Base-by-base conservation (phyloP, 2,329 filamentous ascomycete species). In the Pseudohalonectria lignicola region DNA sequence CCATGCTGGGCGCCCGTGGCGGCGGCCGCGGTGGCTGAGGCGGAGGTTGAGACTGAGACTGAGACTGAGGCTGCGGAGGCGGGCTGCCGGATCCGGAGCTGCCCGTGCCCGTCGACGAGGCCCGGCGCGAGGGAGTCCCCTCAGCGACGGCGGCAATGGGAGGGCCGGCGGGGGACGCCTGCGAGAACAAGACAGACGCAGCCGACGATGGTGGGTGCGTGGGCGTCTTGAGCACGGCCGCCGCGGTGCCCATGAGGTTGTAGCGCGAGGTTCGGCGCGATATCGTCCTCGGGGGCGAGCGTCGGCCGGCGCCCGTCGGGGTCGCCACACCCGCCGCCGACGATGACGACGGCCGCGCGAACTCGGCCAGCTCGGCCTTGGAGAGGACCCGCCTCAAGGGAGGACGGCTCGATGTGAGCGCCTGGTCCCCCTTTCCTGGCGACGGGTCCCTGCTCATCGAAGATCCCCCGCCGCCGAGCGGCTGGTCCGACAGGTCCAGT, bases 311-410 rank as follows among this genome's bases (percentile, higher is more conserved):
- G n/a, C n/a, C n/a, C n/a, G n/a, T n/a, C n/a, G n/a, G n/a, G n/a
- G n/a, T n/a, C n/a, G n/a, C n/a, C n/a, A n/a, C n/a, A 26, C 23
- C 23, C 12, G 23, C 23, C 12, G 8, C 23, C 8, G 23, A 26
- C 8, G 62, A 55, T 8, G 64, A 50, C 1, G 66, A 62, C 4
- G 70, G 62, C 4, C 74, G 63, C 45, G 77, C 74, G 43, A 94
- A 88, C 43, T 88, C 85, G 8, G 86, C 83, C 30, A 96, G 64
- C 50, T 96, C 90, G 1, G 82, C 80, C 49, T 84, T 86, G 2
- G 88, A 94, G 23, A 96, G 67, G 8, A 98, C 83, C 39, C 85
- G 82, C 38, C 92, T 74, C 25, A 96, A 62, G 4, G 90, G 88
- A 26, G 82, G 84, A 21, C 79, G 78, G 28, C 69, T 67, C 1